phyloP scores from a whole-genome alignment of 2,329 filamentous ascomycete genomes.

The Metarhizium brunneum region DNA sequence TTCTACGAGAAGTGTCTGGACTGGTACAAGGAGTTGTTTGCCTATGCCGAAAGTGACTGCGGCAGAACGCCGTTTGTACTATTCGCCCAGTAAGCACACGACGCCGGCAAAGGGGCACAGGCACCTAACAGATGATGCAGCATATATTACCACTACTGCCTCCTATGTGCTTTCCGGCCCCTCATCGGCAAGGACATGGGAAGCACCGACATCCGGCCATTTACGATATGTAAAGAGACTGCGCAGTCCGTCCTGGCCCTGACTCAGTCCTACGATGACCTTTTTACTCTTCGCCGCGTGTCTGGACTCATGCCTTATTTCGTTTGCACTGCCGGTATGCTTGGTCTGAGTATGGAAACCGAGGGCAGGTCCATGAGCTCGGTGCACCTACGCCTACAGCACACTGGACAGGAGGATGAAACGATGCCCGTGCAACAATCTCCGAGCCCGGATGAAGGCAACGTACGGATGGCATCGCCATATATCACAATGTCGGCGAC shows the following conservation, averaged over 20 bases:
- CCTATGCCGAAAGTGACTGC: neutral
- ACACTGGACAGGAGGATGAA: neutral
- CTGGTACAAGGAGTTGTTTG: constrained; percentile 11
- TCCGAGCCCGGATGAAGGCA: neutral
- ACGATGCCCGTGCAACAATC: neutral
- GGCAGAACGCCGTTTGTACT: constrained; percentile 9
- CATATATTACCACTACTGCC: constrained; percentile 13
- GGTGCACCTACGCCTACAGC: neutral
- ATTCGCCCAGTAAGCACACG: constrained; percentile 9
- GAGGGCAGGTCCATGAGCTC: neutral
- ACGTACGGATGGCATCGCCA: neutral
- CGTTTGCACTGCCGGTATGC: constrained; percentile 7
- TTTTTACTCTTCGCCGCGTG: constrained; percentile 11
- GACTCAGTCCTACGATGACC: constrained; percentile 10
- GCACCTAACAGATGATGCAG: neutral
- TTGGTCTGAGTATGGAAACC: constrained; percentile 2
- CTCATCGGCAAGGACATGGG: neutral
- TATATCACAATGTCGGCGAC: constrained; percentile 3
- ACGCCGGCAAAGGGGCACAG: neutral
- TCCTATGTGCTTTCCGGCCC: constrained; percentile 9
- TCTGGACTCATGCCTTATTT: constrained; percentile 9
- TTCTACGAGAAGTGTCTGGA: constrained; percentile 10
- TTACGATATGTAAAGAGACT: constrained; percentile 6
- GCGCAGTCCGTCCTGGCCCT: constrained; percentile 8
- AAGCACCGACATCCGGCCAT: constrained; percentile 1